A percentile compares a stretch with the other conserved stretches of the same genome.
These are phyloP conservation scores for Salvia miltiorrhiza DNA, from an alignment of 257 asterid genomes.

Conservation along the genomic window DNA sequence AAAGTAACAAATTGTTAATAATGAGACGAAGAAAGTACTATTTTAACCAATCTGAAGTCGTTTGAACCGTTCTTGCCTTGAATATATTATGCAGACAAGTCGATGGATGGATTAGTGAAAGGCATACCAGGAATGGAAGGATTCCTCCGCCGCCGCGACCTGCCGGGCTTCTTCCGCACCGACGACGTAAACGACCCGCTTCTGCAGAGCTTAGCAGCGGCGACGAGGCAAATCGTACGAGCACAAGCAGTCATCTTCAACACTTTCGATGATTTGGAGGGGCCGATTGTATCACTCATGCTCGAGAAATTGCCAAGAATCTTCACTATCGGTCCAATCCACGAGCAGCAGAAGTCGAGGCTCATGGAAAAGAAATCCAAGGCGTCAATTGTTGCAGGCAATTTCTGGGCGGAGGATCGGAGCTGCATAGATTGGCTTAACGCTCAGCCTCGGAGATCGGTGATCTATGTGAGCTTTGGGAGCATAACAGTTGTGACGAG, in stretches of 20 bases:
- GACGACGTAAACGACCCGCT: slow-evolving; percentile 24
- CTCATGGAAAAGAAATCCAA: background rate
- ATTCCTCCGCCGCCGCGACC: slow-evolving; percentile 35
- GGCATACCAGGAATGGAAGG: slow-evolving; percentile 40
- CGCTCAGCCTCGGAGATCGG: slow-evolving; percentile 28
- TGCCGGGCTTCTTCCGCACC: slow-evolving; percentile 30
- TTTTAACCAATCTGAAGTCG: too few species aligned
- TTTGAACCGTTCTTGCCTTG: too few species aligned
- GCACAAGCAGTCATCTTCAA: slow-evolving; percentile 50
- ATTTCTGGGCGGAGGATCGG: slow-evolving; percentile 29
- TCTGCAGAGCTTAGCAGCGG: slow-evolving; percentile 15
- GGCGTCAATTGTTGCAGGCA: slow-evolving; percentile 14
- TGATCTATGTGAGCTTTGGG: slow-evolving; percentile 26
- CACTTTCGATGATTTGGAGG: background rate
- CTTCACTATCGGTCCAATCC: slow-evolving; percentile 63
- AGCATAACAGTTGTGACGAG: background rate
- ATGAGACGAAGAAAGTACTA: too few species aligned
- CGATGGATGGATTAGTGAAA: slow-evolving; percentile 30
- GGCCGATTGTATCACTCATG: slow-evolving; percentile 29
- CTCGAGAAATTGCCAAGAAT: slow-evolving; percentile 35
- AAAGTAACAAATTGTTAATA: too few species aligned
- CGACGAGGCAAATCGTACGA: slow-evolving; percentile 26
- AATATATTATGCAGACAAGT: slow-evolving; percentile 20
- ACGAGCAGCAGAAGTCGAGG: slow-evolving; percentile 35
- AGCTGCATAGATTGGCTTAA: slow-evolving; percentile 38